Evolutionary conservation across 2,329 filamentous ascomycete species (phyloP), one percentile per base, ranked within the genome.

Genomic region (Rhynchosporium agropyri): DNA sequence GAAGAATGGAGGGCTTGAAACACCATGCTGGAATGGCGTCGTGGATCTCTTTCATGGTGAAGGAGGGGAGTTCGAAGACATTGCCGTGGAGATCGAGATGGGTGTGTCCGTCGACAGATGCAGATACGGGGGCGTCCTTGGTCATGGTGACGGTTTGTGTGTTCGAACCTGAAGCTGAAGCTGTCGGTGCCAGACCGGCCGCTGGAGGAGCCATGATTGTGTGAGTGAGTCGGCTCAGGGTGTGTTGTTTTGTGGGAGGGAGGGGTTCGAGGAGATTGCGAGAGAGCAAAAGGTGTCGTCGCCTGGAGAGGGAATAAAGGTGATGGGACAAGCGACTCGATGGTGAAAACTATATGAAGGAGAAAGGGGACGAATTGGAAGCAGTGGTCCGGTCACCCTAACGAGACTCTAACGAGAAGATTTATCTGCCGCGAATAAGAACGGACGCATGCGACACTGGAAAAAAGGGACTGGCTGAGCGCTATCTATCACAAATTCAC

Each of bases 21-120:
- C 86, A 89, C 73, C 87, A 80, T 28, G 80, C 76, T 29, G 86
- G 86, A 66, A 88, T 88, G 61, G 84, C 82, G 68, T 73, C 72
- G 68, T 74, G 67, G 28, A 75, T 75, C 58, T 75, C 62, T 63
- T 75, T 74, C 73, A 75, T 75, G 59, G 73, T 75, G 65, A 71
- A 75, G 63, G 62, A 65, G 29, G 74, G 74, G 1, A 74, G 49
- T 46, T 74, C 71, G 62, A 75, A 75, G 33, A 67, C 68, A 65
- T 75, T 69, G 48, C 74, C 74, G 64, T 74, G 49, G 48, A 74
- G 64, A 58, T 74, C 73, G 62, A 74, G 54, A 69, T 75, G 74
- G 57, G 72, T 66, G 38, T 65, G 36, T 43, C 70, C 50, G 86
- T 69, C 84, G 26, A 49, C 36, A 29, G 58, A 38, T 20, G 54